phyloP scores from a whole-genome alignment of 2,329 filamentous ascomycete genomes.

The Lanzia echinophila region DNA sequence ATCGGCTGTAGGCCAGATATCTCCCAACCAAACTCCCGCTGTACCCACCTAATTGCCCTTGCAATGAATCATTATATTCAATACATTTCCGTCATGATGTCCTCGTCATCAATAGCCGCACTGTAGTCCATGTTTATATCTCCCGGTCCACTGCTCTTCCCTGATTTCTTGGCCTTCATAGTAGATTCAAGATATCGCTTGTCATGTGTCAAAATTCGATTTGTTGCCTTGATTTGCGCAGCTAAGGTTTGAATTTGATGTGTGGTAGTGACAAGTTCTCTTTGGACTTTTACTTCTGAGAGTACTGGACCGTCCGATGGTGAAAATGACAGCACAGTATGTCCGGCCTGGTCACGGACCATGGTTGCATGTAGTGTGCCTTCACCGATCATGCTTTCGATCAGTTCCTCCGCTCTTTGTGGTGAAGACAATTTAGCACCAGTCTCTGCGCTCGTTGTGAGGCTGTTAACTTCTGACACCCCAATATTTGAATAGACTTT shows the following conservation, averaged over 20 bases:
- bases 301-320: slow-evolving; percentile 36
- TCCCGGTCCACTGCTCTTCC: slow-evolving; percentile 23
- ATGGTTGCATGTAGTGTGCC: slow-evolving; percentile 48
- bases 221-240: slow-evolving; percentile 44
- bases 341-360: slow-evolving; percentile 32
- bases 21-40: too few species aligned
- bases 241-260: slow-evolving; percentile 40
- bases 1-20: too few species aligned
- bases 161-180: slow-evolving; percentile 43
- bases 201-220: slow-evolving; percentile 47
- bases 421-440: slow-evolving; percentile 37
- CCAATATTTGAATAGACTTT: slow-evolving; percentile 60
- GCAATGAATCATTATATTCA: neutral
- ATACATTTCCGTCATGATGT: slow-evolving; percentile 24
- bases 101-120: slow-evolving; percentile 26
- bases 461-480: slow-evolving; percentile 44
- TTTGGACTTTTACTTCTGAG: slow-evolving; percentile 45
- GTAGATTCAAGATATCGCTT: slow-evolving; percentile 46
- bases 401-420: slow-evolving; percentile 39
- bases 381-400: slow-evolving; percentile 49
- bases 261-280: slow-evolving; percentile 38
- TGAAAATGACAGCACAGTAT: slow-evolving; percentile 46
- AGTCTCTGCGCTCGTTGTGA: slow-evolving; percentile 49
- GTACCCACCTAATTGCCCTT: neutral
- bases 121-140: slow-evolving; percentile 21